Percentiles rank a stretch among this genome's conserved stretches.
Evolutionary conservation across 2,329 filamentous ascomycete genomes (phyloP).

Genomic region (Endocalyx cinctus): DNA sequence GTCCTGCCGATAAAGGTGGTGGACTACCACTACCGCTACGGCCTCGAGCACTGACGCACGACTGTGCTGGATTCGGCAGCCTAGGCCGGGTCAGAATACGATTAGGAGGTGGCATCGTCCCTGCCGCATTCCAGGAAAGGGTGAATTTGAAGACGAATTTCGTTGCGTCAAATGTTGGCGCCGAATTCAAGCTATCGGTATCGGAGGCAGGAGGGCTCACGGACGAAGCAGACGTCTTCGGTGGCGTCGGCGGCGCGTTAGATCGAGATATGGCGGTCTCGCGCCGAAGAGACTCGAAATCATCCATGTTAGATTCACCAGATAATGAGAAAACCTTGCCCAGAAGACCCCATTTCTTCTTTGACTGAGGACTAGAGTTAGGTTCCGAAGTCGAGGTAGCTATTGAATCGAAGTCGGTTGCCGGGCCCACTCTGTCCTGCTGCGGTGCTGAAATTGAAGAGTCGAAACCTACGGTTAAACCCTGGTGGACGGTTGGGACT

Average conservation of each 20-base stretch:
- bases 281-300: slow-evolving; percentile 45
- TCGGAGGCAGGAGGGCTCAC: slow-evolving; percentile 38
- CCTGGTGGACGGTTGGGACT: slow-evolving; percentile 40
- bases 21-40: slow-evolving; percentile 35
- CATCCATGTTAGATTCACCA: slow-evolving; percentile 34
- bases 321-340: slow-evolving; percentile 56
- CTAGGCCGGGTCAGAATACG: slow-evolving; percentile 64
- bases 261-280: slow-evolving; percentile 44
- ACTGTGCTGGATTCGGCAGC: slow-evolving; percentile 66
- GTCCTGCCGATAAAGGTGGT: slow-evolving; percentile 31
- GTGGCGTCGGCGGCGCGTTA: slow-evolving; percentile 30
- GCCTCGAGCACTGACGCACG: slow-evolving; percentile 45
- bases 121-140: slow-evolving; percentile 57
- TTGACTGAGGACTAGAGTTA: slow-evolving; percentile 9
- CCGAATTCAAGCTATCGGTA: slow-evolving; percentile 49
- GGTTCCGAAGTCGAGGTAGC: slow-evolving; percentile 18
- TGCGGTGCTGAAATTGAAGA: slow-evolving; percentile 28
- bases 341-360: slow-evolving; percentile 61
- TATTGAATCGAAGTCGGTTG: slow-evolving; percentile 25
- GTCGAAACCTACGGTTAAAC: slow-evolving; percentile 48
- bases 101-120: slow-evolving; percentile 50
- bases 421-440: slow-evolving; percentile 19
- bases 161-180: slow-evolving; percentile 50
- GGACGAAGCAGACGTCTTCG: slow-evolving; percentile 30
- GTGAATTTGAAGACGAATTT: slow-evolving; percentile 71